phyloP scores from a whole-genome alignment of 768 basidiomycete species.

The Boletus reticuloceps region DNA sequence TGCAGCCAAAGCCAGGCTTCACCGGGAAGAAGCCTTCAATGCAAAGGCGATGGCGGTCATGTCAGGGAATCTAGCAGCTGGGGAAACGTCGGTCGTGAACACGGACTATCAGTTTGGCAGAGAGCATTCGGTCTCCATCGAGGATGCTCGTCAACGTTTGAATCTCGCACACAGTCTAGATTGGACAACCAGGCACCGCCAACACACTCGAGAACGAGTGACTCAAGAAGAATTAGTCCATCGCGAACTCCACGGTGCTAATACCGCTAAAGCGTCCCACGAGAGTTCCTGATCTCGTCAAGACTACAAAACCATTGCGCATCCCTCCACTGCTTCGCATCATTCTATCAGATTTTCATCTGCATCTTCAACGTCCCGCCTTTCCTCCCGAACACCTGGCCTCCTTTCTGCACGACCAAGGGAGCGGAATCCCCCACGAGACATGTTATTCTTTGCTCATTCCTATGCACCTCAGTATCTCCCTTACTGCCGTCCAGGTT shows the following conservation, averaged over 20 bases:
- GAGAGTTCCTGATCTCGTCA: constrained; percentile 44
- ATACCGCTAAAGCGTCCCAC: constrained; percentile 29
- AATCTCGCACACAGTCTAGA: constrained; percentile 66
- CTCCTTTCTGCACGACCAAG: constrained; percentile 65
- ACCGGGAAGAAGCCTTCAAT: constrained; percentile 77
- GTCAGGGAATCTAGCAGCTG: constrained; percentile 24
- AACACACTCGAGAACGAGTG: constrained; percentile 45
- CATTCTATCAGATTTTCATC: constrained; percentile 53
- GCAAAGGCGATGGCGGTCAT: constrained; percentile 73
- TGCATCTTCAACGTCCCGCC: constrained; percentile 57
- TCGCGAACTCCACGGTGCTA: constrained; percentile 43
- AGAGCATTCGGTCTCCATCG: constrained; percentile 63
- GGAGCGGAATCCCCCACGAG: constrained; percentile 63
- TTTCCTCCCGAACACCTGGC: constrained; percentile 54
- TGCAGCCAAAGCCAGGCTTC: constrained; percentile 66
- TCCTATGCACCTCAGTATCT: constrained; percentile 76
- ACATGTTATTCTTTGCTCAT: constrained; percentile 77
- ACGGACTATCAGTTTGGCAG: constrained; percentile 62
- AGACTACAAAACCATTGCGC: constrained; percentile 32
- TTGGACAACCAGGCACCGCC: constrained; percentile 62
- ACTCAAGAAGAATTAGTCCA: constrained; percentile 48
- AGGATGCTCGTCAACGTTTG: constrained; percentile 70
- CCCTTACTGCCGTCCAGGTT: constrained; percentile 56
- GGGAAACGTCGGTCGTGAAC: constrained; percentile 36
- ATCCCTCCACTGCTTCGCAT: constrained; percentile 71